These are phyloP conservation scores for Dothiorella sarmentorum DNA, from an alignment of 2,329 filamentous ascomycete genomes.

Conservation along the genomic window DNA sequence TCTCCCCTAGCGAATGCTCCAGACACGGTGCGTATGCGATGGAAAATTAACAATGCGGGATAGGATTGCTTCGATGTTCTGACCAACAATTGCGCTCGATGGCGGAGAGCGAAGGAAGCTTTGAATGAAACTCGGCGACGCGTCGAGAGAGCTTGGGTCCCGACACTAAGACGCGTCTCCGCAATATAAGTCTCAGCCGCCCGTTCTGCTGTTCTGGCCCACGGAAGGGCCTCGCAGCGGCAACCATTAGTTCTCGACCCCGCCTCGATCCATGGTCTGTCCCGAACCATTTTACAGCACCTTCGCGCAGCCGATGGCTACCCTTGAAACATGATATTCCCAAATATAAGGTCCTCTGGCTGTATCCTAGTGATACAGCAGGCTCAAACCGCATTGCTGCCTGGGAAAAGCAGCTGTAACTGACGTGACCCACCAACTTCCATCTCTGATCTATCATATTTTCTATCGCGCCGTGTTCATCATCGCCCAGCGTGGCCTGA, in stretches of 20 bases:
- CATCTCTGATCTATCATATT: too few relatives aligned
- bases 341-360: too few relatives aligned
- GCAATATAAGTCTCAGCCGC: background rate
- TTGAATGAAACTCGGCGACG: background rate
- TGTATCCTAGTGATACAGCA: too few relatives aligned
- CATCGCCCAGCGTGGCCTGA: too few relatives aligned
- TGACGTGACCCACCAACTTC: too few relatives aligned
- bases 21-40: background rate
- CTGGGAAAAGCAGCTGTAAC: too few relatives aligned
- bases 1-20: background rate
- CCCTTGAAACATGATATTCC: too few relatives aligned
- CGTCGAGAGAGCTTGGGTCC: background rate
- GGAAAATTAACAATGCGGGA: background rate
- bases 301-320: too few relatives aligned
- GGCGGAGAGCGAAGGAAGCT: background rate
- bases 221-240: background rate
- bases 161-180: background rate
- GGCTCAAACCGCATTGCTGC: too few relatives aligned
- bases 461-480: too few relatives aligned
- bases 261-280: too few relatives aligned
- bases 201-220: background rate
- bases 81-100: background rate
- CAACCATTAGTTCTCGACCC: background rate
- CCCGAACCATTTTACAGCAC: too few relatives aligned
- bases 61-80: background rate